Percentiles rank a stretch among this genome's conserved stretches.
Conservation (phyloP, 129 eudicot species). For the Calendula officinalis region DNA sequence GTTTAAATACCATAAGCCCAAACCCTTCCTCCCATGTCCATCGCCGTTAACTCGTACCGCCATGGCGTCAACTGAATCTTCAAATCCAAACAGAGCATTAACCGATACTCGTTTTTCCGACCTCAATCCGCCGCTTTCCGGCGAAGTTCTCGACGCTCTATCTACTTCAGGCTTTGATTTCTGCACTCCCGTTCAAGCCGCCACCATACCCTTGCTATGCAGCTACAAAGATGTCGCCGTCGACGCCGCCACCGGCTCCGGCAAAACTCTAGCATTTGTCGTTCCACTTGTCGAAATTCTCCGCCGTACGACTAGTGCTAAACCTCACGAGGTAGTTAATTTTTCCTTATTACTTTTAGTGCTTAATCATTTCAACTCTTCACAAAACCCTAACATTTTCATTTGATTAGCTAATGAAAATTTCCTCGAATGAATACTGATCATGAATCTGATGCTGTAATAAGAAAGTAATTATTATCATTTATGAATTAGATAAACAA, state of each 20-base stretch:
- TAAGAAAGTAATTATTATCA: neutral
- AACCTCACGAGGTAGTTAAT: conserved; percentile 69
- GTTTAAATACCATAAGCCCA: neutral
- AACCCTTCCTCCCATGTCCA: conserved; percentile 20
- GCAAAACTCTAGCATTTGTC: conserved; percentile 94
- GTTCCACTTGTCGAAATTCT: conserved; percentile 88
- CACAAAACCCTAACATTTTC: neutral
- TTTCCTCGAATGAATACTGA: neutral
- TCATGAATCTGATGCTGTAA: conserved; percentile 16
- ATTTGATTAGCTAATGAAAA: neutral
- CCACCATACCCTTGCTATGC: conserved; percentile 86
- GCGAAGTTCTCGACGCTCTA: conserved; percentile 58
- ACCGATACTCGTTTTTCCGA: conserved; percentile 84
- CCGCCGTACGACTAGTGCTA: conserved; percentile 66
- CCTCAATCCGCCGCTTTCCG: conserved; percentile 67
- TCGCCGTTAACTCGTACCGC: conserved; percentile 17
- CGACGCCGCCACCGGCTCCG: conserved; percentile 99
- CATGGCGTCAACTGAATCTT: conserved; percentile 34
- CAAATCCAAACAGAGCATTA: conserved; percentile 67
- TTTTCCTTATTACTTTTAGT: neutral
- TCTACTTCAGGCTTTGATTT: conserved; percentile 52
- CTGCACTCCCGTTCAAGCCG: conserved; percentile 97
- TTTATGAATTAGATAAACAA: neutral
- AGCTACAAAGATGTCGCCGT: conserved; percentile 87
- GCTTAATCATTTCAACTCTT: too few species aligned